Evolutionary conservation across 2,329 filamentous ascomycete genomes (phyloP).

Genomic region (Beauveria rudraprayagi): DNA sequence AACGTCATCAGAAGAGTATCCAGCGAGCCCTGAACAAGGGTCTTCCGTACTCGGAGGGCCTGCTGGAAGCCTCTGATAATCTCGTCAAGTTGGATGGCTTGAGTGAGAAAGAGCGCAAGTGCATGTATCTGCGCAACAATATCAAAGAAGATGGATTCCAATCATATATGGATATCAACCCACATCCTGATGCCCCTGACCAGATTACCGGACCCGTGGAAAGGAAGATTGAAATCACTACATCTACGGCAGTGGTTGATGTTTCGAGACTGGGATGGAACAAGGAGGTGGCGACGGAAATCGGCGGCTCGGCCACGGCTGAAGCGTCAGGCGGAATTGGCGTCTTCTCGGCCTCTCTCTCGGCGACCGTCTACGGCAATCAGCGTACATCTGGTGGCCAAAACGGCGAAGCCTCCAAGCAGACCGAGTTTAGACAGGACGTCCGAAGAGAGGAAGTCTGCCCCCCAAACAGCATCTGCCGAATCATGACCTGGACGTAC

Average conservation of each 20-base stretch:
- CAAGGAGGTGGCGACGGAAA: neutral
- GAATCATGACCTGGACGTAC: neutral
- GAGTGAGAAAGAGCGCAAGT: neutral
- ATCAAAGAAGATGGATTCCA: neutral
- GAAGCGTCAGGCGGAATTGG: neutral
- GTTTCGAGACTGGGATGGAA: neutral
- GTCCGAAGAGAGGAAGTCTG: neutral
- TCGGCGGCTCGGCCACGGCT: neutral
- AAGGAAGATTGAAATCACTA: neutral
- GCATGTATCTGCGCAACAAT: neutral
- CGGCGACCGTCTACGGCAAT: neutral
- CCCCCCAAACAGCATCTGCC: neutral
- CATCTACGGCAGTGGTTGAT: neutral
- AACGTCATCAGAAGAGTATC: neutral
- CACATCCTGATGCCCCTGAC: neutral
- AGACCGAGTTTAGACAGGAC: neutral
- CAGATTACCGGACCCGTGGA: neutral
- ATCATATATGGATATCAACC: neutral
- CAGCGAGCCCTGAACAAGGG: neutral
- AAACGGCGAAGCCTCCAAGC: neutral
- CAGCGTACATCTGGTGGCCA: neutral
- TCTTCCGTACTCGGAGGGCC: neutral
- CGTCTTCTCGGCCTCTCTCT: neutral
- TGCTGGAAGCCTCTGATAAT: neutral
- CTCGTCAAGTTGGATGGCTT: neutral